A percentile compares a stretch with the other conserved stretches of the same genome.
Conservation (phyloP, 2,329 filamentous ascomycete species). For the Penicillium sp. region DNA sequence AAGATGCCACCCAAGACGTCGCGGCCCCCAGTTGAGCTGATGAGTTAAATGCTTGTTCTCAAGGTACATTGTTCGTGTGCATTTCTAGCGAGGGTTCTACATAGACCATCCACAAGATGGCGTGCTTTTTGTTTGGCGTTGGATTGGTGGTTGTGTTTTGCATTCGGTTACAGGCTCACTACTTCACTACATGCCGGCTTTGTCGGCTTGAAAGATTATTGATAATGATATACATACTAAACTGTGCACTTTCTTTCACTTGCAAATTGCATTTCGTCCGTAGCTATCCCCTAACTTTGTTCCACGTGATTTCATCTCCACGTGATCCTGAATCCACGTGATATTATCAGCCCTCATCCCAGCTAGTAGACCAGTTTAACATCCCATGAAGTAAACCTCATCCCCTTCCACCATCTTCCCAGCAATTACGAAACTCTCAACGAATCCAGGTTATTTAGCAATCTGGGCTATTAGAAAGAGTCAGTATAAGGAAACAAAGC, state of each 20-base stretch:
- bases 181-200: background rate
- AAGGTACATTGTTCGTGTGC: slow-evolving; percentile 4
- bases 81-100: slow-evolving; percentile 19
- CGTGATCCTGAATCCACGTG: too few relatives aligned
- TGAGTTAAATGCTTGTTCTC: slow-evolving; percentile 35
- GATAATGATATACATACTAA: background rate
- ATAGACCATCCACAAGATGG: slow-evolving; percentile 12
- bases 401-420: background rate
- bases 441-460: background rate
- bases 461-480: too few relatives aligned
- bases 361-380: too few relatives aligned
- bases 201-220: background rate
- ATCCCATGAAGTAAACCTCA: background rate
- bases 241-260: background rate
- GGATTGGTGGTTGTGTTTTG: background rate
- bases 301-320: background rate
- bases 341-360: too few relatives aligned
- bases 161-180: background rate
- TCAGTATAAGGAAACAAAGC: background rate
- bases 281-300: background rate
- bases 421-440: background rate
- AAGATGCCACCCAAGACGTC: slow-evolving; percentile 51
- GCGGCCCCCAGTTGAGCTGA: slow-evolving; percentile 54
- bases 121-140: slow-evolving; percentile 16
- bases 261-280: background rate